Percentiles rank a stretch among this genome's conserved stretches.
Evolutionary conservation across 2,329 filamentous ascomycete species (phyloP).

Genomic region (Teratosphaeria epicoccoides): DNA sequence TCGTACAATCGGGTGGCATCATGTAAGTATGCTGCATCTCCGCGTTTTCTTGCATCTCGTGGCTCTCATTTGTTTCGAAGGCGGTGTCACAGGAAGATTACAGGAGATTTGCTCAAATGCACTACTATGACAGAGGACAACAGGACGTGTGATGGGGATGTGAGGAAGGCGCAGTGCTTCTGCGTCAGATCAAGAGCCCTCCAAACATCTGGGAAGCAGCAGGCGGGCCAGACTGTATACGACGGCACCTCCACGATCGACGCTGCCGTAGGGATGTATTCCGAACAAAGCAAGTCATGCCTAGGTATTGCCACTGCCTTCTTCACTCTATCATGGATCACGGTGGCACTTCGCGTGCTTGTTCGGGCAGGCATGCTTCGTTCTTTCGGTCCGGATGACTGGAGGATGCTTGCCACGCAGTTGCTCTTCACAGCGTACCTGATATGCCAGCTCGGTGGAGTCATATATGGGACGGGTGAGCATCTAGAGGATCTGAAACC

Average conservation of each 20-base stretch:
- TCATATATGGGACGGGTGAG: constrained; percentile 30
- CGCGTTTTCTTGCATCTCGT: not conserved
- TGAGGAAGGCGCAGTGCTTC: not conserved
- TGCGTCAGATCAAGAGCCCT: not conserved
- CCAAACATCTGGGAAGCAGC: not conserved
- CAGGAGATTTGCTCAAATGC: not conserved
- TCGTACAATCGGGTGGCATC: not conserved
- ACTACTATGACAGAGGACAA: not conserved
- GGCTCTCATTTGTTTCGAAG: not conserved
- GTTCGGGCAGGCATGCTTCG: constrained; percentile 28
- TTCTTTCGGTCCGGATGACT: constrained; percentile 33
- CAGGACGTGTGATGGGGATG: not conserved
- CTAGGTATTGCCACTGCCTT: constrained; percentile 23
- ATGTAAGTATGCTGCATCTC: not conserved
- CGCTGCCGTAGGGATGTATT: not conserved
- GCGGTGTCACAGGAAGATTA: not conserved
- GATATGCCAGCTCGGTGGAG: constrained; percentile 29
- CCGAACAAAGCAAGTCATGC: not conserved
- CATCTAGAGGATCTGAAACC: constrained; percentile 25
- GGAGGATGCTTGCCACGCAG: constrained; percentile 30
- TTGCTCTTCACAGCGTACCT: constrained; percentile 32
- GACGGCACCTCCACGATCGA: not conserved
- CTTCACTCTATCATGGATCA: constrained; percentile 29
- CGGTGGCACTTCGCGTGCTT: constrained; percentile 29
- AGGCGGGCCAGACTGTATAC: no score